These are phyloP conservation scores for Penicillium paradoxum DNA, from an alignment of 495 filamentous ascomycete species.

Conservation along the genomic window DNA sequence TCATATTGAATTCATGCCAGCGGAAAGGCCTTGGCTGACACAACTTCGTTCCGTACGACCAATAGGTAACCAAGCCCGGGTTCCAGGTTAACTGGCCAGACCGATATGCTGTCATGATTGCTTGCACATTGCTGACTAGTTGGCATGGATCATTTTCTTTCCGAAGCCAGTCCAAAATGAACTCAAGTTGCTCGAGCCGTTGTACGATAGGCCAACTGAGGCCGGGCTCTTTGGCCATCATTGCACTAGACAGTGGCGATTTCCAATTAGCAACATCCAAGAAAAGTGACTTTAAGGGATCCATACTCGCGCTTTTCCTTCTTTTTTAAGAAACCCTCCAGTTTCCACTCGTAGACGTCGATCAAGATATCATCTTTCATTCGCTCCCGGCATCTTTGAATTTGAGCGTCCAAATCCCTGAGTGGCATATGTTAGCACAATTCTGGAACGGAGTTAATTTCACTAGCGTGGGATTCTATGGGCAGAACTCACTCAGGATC, in stretches of 20 bases:
- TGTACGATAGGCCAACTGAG: neutral
- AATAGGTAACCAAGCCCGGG: neutral
- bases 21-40: neutral
- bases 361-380: constrained; percentile 1
- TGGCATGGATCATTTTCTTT: neutral
- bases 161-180: neutral
- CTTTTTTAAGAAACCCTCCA: neutral
- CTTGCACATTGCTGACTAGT: neutral
- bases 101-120: neutral
- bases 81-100: neutral
- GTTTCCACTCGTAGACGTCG: neutral
- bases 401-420: constrained; percentile 1
- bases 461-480: neutral
- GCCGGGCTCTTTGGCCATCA: neutral
- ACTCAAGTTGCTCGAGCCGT: neutral
- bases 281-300: too few relatives aligned
- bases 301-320: neutral
- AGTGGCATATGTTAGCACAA: too few relatives aligned
- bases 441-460: neutral
- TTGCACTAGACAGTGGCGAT: neutral
- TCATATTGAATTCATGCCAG: neutral
- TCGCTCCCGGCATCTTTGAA: neutral
- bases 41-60: constrained; percentile 1
- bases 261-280: too few relatives aligned
- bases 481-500: neutral